Evolutionary conservation across 768 basidiomycete genomes (phyloP).

Genomic region (Psilocybe cubensis): DNA sequence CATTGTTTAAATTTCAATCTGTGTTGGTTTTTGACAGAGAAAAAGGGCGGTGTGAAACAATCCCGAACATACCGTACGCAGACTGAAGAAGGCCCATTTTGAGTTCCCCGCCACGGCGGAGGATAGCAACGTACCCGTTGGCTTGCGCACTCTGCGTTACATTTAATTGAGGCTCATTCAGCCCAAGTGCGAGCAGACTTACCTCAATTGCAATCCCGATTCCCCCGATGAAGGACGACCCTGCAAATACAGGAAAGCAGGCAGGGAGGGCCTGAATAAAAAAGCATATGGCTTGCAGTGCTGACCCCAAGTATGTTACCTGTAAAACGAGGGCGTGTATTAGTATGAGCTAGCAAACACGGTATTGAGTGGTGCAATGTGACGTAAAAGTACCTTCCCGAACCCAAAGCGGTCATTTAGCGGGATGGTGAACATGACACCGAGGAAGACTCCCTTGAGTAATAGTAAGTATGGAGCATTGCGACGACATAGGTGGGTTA

Average conservation of each 20-base stretch:
- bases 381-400: slow-evolving; percentile 37
- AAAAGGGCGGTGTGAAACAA: too few species aligned
- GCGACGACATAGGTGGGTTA: neutral
- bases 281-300: slow-evolving; percentile 53
- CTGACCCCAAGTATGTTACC: slow-evolving; percentile 38
- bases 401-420: slow-evolving; percentile 40
- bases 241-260: slow-evolving; percentile 62
- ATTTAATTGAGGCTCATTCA: slow-evolving; percentile 47
- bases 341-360: neutral
- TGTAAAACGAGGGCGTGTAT: slow-evolving; percentile 3
- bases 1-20: too few species aligned
- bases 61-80: too few species aligned
- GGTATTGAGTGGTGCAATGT: too few species aligned
- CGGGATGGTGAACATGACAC: slow-evolving; percentile 40
- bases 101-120: too few species aligned
- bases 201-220: slow-evolving; percentile 50
- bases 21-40: too few species aligned
- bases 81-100: too few species aligned
- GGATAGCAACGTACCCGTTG: too few species aligned
- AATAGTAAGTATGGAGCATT: neutral
- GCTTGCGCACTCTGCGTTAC: slow-evolving; percentile 61
- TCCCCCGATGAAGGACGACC: slow-evolving; percentile 45
- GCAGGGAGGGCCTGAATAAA: slow-evolving; percentile 52
- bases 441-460: slow-evolving; percentile 39
- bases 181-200: slow-evolving; percentile 3